Conservation (phyloP, 1,139 yeast species). For the Zygosaccharomyces sapae region DNA sequence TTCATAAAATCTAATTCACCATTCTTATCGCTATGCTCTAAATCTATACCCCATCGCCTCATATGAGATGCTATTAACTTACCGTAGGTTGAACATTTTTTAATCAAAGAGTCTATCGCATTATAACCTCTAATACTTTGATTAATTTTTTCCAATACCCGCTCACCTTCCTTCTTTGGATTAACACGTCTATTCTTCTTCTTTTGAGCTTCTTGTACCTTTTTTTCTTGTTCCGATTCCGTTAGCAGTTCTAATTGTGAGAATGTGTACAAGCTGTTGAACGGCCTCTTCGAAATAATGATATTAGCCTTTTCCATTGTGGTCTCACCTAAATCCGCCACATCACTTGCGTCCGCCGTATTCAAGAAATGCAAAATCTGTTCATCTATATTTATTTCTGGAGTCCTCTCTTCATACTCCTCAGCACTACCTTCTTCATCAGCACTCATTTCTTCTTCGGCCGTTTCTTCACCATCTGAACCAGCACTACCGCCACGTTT, state of each 20-base stretch:
- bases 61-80: slow-evolving; percentile 65
- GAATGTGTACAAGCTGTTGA: slow-evolving; percentile 52
- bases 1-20: slow-evolving; percentile 36
- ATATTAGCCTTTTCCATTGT: slow-evolving; percentile 62
- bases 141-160: slow-evolving; percentile 66
- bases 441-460: slow-evolving; percentile 40
- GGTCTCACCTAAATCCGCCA: slow-evolving; percentile 74
- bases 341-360: slow-evolving; percentile 67
- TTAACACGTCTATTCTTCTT: slow-evolving; percentile 17
- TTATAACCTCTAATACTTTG: slow-evolving; percentile 78
- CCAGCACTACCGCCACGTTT: slow-evolving; percentile 16
- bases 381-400: slow-evolving; percentile 50
- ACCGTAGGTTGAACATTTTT: slow-evolving; percentile 78
- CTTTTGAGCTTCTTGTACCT: slow-evolving; percentile 21
- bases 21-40: slow-evolving; percentile 52
- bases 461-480: slow-evolving; percentile 34
- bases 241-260: slow-evolving; percentile 43
- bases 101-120: slow-evolving; percentile 87
- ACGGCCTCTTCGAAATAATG: slow-evolving; percentile 68
- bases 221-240: slow-evolving; percentile 26
- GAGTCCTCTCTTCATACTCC: slow-evolving; percentile 40
- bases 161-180: slow-evolving; percentile 64
- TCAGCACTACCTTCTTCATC: slow-evolving; percentile 45
- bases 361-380: slow-evolving; percentile 76
- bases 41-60: slow-evolving; percentile 77